Base-by-base conservation (phyloP, 306 rosid genomes). In the Vigna nakashimae region DNA sequence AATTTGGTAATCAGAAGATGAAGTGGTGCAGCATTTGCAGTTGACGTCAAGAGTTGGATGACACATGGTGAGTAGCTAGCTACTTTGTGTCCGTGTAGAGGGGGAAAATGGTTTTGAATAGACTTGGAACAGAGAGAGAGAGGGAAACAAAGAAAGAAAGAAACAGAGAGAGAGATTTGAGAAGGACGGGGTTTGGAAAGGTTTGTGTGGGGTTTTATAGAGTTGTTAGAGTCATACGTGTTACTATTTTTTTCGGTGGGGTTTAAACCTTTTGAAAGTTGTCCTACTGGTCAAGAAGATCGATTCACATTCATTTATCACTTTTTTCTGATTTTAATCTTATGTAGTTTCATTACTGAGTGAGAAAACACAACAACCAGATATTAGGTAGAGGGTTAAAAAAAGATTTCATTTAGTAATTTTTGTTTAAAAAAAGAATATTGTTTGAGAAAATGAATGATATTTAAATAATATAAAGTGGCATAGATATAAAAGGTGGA, bases 191-290 rank as follows among this genome's bases (percentile, higher is more conserved):
- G 75, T n/a, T 60, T 34, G 49, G 12, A 3, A 69, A 42, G 45
- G 34, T 15, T 36, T 28, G 48, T 49, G 55, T 12, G 30, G 71
- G 71, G 74, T 82, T 87, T 73, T 90, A 88, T 90, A 90, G 79
- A 50, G 69, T 66, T 73, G 45, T 64, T 51, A 60, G 18, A 7
- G 12, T 30, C 3, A 45, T 45, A 2, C 1, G 50, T 45, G 5
- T 11, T 45, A 4, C 5, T 45, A 45, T 3, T 45, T 26, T 20
- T 45, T 64, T 62, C 26, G 71, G 73, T 34, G 72, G 26, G 30
- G 53, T 18, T 17, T 9, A 10, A 13, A 38, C 32, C 80, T 62
- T 26, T 80, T 46, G 65, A 79, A 58, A 26, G 28, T 17, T 42
- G 52, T 22, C 30, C 17, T 64, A 2, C 17, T 38, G 1, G 22